Evolutionary conservation across 2,329 filamentous ascomycete genomes (phyloP), one percentile per base, ranked within the genome.

Genomic region (Venturia carpophila): DNA sequence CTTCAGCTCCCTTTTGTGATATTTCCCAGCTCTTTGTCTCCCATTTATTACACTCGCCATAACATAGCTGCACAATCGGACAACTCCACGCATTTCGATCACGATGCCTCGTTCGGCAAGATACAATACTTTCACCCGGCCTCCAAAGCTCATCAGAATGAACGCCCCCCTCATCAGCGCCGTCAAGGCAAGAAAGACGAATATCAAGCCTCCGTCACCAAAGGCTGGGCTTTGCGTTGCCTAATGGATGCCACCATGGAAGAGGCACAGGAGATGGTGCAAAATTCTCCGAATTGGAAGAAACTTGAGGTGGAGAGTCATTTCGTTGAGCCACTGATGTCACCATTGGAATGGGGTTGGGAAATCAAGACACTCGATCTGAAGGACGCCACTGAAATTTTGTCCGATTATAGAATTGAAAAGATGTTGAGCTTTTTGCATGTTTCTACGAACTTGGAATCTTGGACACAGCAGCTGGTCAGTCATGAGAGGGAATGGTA

Each of bases 141-240:
- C 52, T 19, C 5, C 9, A 37, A 15, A n/a, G 9, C 7, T 58
- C 6, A 10, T 17, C 52, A 1, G 17, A 58, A 37, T 6, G 30
- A 19, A 9, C 11, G n/a, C 5, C 3, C 15, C 19, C 15, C 21
- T 4, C 17, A 34, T 5, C 52, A 34, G 13, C 49, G 30, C 27
- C 52, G 52, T 15, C 15, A n/a, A 37, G 39, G 39, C 30, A 34
- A 34, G 5, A 15, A 37, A 34, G 52, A 58, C 37, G 52, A 9
- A 3, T 37, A 37, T n/a, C 52, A 21, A 19, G 21, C 27, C 4
- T 34, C 52, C 15, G 13, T 58, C 19, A 58, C 30, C 7, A 58
- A 58, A 58, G 52, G 52, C 52, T 58, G 52, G 52, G 52, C 21
- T 37, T 24, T 58, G 11, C 30, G 52, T n/a, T 58, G 52, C 30